Percentiles rank a stretch among this genome's conserved stretches.
These are phyloP conservation scores for Nothophaeocryptopus gaeumannii DNA, from an alignment of 2,329 filamentous ascomycete genomes.

Conservation along the genomic window DNA sequence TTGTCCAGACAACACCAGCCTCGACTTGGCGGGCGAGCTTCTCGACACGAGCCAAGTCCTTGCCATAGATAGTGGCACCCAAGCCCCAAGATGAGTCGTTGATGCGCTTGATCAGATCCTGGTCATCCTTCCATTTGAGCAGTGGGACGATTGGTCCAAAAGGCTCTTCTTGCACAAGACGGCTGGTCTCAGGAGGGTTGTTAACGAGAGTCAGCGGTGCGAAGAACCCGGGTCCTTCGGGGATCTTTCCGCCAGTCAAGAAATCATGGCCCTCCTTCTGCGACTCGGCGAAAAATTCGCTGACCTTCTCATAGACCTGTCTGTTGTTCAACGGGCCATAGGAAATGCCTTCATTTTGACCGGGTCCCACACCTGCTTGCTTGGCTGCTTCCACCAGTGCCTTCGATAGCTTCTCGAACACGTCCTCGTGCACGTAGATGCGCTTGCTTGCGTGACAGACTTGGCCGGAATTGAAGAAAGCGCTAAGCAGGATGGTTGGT, in stretches of 20 bases:
- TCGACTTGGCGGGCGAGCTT: constrained; percentile 76
- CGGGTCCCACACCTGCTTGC: constrained; percentile 67
- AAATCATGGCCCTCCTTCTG: constrained; percentile 79
- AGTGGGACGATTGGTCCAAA: constrained; percentile 89
- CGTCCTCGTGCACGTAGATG: constrained; percentile 81
- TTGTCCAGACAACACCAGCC: constrained; percentile 73
- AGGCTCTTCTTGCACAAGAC: constrained; percentile 87
- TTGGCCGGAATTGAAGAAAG: constrained; percentile 95
- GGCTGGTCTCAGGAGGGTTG: constrained; percentile 74
- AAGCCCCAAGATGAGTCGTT: constrained; percentile 91
- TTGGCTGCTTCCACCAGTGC: constrained; percentile 78
- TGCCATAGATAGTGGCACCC: constrained; percentile 92
- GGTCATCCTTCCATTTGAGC: constrained; percentile 77
- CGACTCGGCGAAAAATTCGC: constrained; percentile 68
- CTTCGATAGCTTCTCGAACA: constrained; percentile 76
- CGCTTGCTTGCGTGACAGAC: constrained; percentile 90
- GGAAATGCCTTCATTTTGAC: constrained; percentile 54
- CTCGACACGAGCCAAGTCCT: constrained; percentile 71
- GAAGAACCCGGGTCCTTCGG: constrained; percentile 36
- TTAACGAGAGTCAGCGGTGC: constrained; percentile 71
- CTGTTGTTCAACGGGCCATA: constrained; percentile 50
- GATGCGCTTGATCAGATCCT: constrained; percentile 78
- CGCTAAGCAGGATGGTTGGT: constrained; percentile 85
- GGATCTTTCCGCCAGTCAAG: constrained; percentile 42
- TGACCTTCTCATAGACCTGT: constrained; percentile 79